These are phyloP conservation scores for Solanum phureja DNA, from an alignment of 257 asterid genomes.

Conservation along the genomic window DNA sequence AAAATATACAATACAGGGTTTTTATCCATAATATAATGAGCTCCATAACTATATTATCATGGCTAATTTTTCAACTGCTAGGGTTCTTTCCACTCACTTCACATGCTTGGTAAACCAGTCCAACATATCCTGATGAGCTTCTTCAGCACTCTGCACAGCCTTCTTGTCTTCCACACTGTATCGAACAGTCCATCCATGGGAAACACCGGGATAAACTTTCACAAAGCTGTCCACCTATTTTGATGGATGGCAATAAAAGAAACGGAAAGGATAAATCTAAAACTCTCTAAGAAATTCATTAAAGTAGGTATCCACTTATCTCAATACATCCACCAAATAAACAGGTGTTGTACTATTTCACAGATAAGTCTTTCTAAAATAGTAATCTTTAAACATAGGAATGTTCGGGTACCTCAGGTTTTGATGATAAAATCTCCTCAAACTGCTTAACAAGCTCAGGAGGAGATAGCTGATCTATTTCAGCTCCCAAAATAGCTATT, in stretches of 20 bases:
- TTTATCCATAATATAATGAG: not conserved
- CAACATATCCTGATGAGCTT: slow-evolving; percentile 5
- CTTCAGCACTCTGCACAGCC: slow-evolving; percentile 4
- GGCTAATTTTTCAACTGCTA: not conserved
- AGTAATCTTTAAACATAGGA: not conserved
- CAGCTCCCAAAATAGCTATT: slow-evolving; percentile 54
- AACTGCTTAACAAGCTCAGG: slow-evolving; percentile 43
- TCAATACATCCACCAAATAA: not conserved
- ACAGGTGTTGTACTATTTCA: not conserved
- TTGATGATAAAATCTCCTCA: slow-evolving; percentile 35
- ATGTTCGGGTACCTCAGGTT: slow-evolving; percentile 31
- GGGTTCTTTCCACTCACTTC: not conserved
- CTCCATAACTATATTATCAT: not conserved
- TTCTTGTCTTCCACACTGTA: not conserved
- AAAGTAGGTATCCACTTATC: not conserved
- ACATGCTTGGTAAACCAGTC: slow-evolving; percentile 2
- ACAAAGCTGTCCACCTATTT: not conserved
- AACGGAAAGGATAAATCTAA: not conserved
- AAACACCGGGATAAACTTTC: not conserved
- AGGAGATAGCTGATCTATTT: slow-evolving; percentile 32
- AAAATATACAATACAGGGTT: not conserved
- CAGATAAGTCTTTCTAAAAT: not conserved
- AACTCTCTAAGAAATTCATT: not conserved
- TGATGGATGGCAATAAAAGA: not conserved
- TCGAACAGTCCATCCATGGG: slow-evolving; percentile 8